Conservation (phyloP, 768 basidiomycete species). For the Gelatoporia subvermispora region DNA sequence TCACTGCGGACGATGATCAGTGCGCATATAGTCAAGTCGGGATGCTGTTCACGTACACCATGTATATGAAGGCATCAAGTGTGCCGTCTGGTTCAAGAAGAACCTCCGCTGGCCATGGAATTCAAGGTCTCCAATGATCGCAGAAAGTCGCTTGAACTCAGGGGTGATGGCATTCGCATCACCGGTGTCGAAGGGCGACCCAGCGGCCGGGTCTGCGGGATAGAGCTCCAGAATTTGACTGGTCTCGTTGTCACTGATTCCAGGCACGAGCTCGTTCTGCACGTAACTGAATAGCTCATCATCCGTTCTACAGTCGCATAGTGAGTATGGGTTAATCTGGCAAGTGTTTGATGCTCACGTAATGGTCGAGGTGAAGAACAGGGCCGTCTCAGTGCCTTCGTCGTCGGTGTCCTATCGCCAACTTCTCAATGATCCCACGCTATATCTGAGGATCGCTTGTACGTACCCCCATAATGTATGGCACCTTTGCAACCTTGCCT, state of each 20-base stretch:
- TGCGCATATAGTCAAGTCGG: background rate
- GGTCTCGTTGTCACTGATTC: background rate
- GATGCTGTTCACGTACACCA: conserved; percentile 17
- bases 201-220: conserved; percentile 1
- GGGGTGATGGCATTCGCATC: background rate
- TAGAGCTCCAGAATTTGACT: background rate
- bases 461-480: conserved; percentile 38
- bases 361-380: conserved; percentile 22
- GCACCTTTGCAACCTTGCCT: conserved; percentile 43
- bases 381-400: conserved; percentile 45
- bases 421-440: background rate
- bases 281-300: conserved; percentile 3
- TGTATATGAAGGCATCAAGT: conserved; percentile 13
- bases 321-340: background rate
- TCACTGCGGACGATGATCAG: conserved; percentile 2
- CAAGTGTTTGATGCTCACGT: conserved; percentile 25
- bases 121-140: conserved; percentile 19
- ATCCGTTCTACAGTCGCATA: no score
- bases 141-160: conserved; percentile 1
- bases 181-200: conserved; percentile 3
- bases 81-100: conserved; percentile 17
- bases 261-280: background rate
- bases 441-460: background rate
- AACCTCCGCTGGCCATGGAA: conserved; percentile 25
- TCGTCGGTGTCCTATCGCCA: conserved; percentile 33